Base-by-base conservation (phyloP, 2,329 filamentous ascomycete genomes). In the Magnaporthiopsis poae region DNA sequence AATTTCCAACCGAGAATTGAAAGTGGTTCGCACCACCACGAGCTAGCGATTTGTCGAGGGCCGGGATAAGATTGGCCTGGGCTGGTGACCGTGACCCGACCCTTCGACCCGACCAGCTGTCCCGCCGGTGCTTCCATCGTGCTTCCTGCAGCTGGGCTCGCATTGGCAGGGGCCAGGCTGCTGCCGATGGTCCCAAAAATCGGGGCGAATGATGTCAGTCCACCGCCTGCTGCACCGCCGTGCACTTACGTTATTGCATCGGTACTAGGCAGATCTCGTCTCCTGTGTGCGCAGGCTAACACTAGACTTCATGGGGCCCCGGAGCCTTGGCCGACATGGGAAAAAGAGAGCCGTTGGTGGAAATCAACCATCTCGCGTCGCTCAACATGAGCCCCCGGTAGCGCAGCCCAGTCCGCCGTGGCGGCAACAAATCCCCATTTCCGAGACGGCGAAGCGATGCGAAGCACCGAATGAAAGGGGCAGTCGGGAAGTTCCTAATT, bases 131-230 rank as follows among this genome's bases (percentile, higher is more conserved):
- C 39, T 52, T 52, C 39, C 39, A 52, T 52, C 39, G 39, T 52
- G 39, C 39, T 52, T 56, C 18, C 46, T 63, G 35, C 35, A 27
- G 62, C 62, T 27, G 35, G 62, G 33, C 35, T 63, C 25, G 3
- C 21, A 25, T 56, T 35, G 35, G 62, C 62, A 46, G 39, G 62
- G 62, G 62, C 35, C 62, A 35, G 62, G 31, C 62, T 21, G 46
- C 46, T 56, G 21, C 46, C 46, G 46, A n/a, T 27, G 46, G 46
- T 21, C n/a, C 46, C 39, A 46, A 60, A 29, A 60, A 65, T 33
- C n/a, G 63, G 46, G 63, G 52, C 46, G 31, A 35, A 60, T 65
- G 63, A 65, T 65, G 63, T 65, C 60, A 61, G 31, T 61, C 60
- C n/a, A 46, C n/a, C 5, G 12, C 27, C 25, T 61, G 60, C 31